Evolutionary conservation across 345 rosid genomes (phyloP), one percentile per base, ranked within the genome.

Genomic region (Orychophragmus violaceus): DNA sequence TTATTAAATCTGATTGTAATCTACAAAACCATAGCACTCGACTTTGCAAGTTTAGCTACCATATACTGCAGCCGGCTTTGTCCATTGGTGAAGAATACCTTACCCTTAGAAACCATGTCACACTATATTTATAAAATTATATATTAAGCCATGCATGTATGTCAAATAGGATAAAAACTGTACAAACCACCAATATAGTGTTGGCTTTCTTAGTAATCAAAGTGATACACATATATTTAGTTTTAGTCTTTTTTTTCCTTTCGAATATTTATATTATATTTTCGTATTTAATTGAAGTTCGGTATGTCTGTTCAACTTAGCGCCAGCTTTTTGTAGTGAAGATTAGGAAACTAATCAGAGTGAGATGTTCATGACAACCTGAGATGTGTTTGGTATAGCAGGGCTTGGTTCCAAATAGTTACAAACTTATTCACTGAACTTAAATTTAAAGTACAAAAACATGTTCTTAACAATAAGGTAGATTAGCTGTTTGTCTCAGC

Each of bases 401-500:
- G n/a, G n/a, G n/a, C n/a, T n/a, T 30, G 23, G 18, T 24, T 24
- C 25, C 16, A 66, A 5, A 66, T 8, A 55, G 17, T 46, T 28
- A 23, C 45, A 13, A 35, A 51, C 1, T 25, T 30, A 66, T 19
- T 33, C 36, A 57, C 22, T 48, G 27, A 46, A 33, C 41, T 46
- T 24, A 58, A 68, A 29, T 57, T 37, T 12, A 69, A 59, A 36
- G 5, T 59, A 69, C 66, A n/a, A 59, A 36, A 59, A 13, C 59
- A 59, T 48, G 30, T 27, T 49, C 66, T 69, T 59, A 27, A 18
- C 10, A 24, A 32, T 19, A 48, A 17, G 50, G 58, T 58, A 50
- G 5, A 50, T 59, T 1, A 58, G 25, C 41, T 68, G 63, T 46
- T 35, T 61, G 74, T 52, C 55, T 70, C 66, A 50, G 53, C 32